Conservation (phyloP, 169 alveolate species). For the Cryptosporidium xiaoi region DNA sequence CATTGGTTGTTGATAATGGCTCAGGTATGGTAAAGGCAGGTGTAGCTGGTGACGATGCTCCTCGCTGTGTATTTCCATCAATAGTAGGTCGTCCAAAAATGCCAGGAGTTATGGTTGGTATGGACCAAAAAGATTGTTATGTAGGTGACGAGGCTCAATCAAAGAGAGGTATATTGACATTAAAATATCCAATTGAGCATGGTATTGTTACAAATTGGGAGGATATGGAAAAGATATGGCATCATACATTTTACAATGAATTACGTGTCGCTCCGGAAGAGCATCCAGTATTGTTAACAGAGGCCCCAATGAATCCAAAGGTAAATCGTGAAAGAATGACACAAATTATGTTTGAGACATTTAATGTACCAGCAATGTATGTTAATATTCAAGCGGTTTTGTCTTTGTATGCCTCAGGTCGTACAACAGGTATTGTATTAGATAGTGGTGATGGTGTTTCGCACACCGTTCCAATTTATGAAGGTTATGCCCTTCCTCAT, state of each 20-base stretch:
- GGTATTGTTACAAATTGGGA: conserved; percentile 99
- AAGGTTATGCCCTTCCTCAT: conserved; percentile 98
- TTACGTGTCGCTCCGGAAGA: conserved; percentile 96
- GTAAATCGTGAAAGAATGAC: conserved; percentile 97
- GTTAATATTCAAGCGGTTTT: conserved; percentile 98
- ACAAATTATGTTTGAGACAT: conserved; percentile 96
- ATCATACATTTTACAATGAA: conserved; percentile 97
- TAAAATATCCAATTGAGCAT: conserved; percentile 98
- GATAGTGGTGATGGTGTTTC: conserved; percentile 99
- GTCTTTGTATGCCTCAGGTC: conserved; percentile 98
- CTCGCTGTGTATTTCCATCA: conserved; percentile 98
- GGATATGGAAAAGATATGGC: conserved; percentile 99
- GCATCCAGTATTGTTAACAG: conserved; percentile 96
- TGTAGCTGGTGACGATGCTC: conserved; percentile 99
- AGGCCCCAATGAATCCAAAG: conserved; percentile 97
- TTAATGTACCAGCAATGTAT: conserved; percentile 97
- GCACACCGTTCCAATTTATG: conserved; percentile 98
- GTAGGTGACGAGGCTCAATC: conserved; percentile 99
- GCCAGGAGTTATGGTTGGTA: conserved; percentile 95
- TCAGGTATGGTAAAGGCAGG: conserved; percentile 99
- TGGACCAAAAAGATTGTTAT: conserved; percentile 95
- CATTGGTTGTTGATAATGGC: conserved; percentile 98
- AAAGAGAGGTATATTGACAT: conserved; percentile 96
- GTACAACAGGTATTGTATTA: conserved; percentile 98
- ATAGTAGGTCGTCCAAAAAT: conserved; percentile 97